Conservation (phyloP, 176 grass and related monocot species). For the Dendrocalamus sinicus region DNA sequence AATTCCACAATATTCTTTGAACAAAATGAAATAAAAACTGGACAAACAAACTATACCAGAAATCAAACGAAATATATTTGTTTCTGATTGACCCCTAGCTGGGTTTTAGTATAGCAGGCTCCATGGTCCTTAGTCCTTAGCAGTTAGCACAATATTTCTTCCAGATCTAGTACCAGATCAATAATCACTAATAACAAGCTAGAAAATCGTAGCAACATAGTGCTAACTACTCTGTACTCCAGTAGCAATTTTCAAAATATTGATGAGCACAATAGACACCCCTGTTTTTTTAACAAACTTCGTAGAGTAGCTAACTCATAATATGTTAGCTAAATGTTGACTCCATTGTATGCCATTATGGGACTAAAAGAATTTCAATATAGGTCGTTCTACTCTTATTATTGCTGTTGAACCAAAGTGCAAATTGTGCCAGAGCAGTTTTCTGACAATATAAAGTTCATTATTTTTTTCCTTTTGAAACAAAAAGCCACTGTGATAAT, state of each 20-base stretch:
- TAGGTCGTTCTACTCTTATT: neutral
- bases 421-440: neutral
- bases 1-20: neutral
- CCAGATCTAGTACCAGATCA: conserved; percentile 3
- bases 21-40: neutral
- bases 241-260: conserved; percentile 12
- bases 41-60: neutral
- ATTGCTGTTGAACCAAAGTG: neutral
- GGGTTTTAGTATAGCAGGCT: neutral
- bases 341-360: neutral
- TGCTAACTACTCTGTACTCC: neutral
- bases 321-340: neutral
- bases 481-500: neutral
- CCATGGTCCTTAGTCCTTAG: neutral
- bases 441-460: neutral
- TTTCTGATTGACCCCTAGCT: neutral
- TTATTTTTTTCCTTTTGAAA: neutral
- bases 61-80: neutral
- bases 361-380: neutral
- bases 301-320: neutral
- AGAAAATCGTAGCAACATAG: neutral
- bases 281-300: neutral
- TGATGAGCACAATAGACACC: neutral
- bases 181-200: conserved; percentile 10
- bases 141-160: neutral